These are phyloP conservation scores for Neoboletus brunneissimus DNA, from an alignment of 768 basidiomycete species.

Conservation along the genomic window DNA sequence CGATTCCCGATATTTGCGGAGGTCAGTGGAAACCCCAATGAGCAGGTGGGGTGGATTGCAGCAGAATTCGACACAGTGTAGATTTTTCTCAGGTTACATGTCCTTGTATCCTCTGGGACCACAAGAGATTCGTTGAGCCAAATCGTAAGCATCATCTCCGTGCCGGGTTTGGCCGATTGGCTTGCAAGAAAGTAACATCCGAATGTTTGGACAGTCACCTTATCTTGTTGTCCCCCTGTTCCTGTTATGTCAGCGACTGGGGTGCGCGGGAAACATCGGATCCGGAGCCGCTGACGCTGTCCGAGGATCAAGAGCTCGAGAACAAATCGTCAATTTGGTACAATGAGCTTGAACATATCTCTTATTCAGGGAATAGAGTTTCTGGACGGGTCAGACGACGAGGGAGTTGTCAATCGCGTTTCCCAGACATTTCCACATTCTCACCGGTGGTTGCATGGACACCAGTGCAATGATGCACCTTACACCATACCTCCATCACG, in stretches of 20 bases:
- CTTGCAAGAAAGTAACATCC: not conserved
- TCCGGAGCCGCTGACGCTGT: not conserved
- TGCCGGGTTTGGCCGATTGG: conserved; percentile 1
- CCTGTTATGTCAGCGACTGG: not conserved
- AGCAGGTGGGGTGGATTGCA: not conserved
- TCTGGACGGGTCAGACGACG: not conserved
- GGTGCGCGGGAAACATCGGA: not conserved
- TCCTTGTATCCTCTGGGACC: not conserved
- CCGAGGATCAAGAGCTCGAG: conserved; percentile 13
- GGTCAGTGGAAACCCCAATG: not conserved
- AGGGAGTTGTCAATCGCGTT: not conserved
- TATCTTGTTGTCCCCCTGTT: not conserved
- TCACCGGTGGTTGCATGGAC: conserved; percentile 11
- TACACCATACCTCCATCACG: conserved; percentile 8
- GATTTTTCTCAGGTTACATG: conserved; percentile 1
- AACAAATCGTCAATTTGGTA: not conserved
- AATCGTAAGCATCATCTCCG: conserved; percentile 7
- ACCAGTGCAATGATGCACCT: conserved; percentile 1
- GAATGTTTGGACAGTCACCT: not conserved
- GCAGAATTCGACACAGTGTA: not conserved
- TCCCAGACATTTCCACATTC: conserved; percentile 8
- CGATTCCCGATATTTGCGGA: not conserved
- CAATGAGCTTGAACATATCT: not conserved
- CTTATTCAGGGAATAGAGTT: not conserved
- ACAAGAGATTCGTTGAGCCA: not conserved